Conservation (phyloP, 2,329 filamentous ascomycete species). For the Penicillium capsulatum region DNA sequence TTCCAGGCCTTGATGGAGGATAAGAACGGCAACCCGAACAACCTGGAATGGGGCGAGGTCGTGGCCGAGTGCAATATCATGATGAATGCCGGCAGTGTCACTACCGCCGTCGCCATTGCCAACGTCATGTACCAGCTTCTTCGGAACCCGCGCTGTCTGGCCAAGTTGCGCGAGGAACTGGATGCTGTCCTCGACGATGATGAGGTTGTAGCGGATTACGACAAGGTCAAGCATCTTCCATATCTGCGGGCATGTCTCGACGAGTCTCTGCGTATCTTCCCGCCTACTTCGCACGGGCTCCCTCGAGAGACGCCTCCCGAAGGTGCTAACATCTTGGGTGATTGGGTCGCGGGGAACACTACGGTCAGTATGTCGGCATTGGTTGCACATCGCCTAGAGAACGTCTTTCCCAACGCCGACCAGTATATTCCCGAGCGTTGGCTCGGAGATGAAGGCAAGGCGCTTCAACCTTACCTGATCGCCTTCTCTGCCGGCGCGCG, state of each 20-base stretch:
- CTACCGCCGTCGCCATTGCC: constrained; percentile 49
- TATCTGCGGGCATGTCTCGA: constrained; percentile 50
- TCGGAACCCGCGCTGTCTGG: constrained; percentile 40
- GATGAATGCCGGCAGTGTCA: constrained; percentile 48
- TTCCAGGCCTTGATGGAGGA: constrained; percentile 52
- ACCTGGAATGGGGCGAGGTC: constrained; percentile 55
- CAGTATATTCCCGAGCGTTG: constrained; percentile 38
- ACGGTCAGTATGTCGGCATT: constrained; percentile 33
- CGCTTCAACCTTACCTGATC: constrained; percentile 35
- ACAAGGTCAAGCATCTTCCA: constrained; percentile 36
- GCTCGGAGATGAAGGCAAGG: constrained; percentile 35
- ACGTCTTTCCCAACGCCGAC: constrained; percentile 32
- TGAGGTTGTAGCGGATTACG: constrained; percentile 44
- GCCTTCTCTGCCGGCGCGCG: constrained; percentile 37
- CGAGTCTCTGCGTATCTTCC: constrained; percentile 42
- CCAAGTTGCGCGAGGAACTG: constrained; percentile 43
- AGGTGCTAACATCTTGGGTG: background rate
- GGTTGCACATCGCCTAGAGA: constrained; percentile 34
- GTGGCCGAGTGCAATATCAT: constrained; percentile 47
- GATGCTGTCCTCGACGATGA: constrained; percentile 38
- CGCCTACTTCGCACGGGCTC: constrained; percentile 24
- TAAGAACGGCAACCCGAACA: constrained; percentile 38
- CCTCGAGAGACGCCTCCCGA: background rate
- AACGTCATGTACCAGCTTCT: constrained; percentile 51
- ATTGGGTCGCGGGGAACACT: background rate